Evolutionary conservation across 306 rosid species (phyloP).

Genomic region (Malus fusca): DNA sequence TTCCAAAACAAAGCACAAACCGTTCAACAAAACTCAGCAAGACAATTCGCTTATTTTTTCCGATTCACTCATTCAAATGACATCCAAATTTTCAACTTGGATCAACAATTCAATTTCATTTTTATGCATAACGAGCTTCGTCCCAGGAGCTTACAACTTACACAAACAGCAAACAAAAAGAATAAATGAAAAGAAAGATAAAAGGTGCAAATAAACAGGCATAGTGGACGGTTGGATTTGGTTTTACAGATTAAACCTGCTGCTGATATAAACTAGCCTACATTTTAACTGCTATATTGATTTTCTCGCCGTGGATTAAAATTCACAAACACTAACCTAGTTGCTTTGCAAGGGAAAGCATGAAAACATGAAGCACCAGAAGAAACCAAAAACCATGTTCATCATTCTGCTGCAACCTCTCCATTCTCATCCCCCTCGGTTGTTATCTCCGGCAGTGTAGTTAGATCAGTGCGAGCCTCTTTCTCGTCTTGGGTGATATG

Average conservation of each 20-base stretch:
- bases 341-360: constrained; percentile 9
- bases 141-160: not conserved
- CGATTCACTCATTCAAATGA: not conserved
- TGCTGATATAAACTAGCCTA: constrained; percentile 32
- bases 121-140: not conserved
- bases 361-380: constrained; percentile 15
- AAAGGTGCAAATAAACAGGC: not conserved
- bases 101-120: not conserved
- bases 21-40: not conserved
- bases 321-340: constrained; percentile 21
- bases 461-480: constrained; percentile 54
- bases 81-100: not conserved
- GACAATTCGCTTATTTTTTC: not conserved
- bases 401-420: constrained; percentile 58
- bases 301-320: constrained; percentile 24
- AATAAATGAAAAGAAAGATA: not conserved
- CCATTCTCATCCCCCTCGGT: constrained; percentile 44
- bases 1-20: not conserved
- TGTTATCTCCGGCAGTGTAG: constrained; percentile 55
- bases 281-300: constrained; percentile 22
- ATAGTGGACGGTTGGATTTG: constrained; percentile 22
- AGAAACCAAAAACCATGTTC: constrained; percentile 2
- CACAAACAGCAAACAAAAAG: not conserved
- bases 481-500: constrained; percentile 31
- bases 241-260: constrained; percentile 35